phyloP scores from a whole-genome alignment of 352 stramenopile genomes.

The Aphanomyces invadans region DNA sequence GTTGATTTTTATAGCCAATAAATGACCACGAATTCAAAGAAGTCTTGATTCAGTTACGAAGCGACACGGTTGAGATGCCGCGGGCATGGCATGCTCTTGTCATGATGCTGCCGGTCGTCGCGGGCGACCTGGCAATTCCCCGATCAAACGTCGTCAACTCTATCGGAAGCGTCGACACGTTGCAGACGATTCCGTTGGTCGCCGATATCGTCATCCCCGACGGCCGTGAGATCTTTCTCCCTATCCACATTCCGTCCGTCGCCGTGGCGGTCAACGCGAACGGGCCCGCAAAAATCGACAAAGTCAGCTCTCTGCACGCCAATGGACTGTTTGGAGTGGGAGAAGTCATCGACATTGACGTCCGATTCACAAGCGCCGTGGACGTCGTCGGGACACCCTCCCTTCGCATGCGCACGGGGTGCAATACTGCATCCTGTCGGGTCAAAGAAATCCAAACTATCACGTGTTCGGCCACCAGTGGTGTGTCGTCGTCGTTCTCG shows the following conservation, averaged over 20 bases:
- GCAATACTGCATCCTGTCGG: conserved; percentile 39
- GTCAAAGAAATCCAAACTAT: conserved; percentile 55
- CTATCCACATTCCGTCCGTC: conserved; percentile 54
- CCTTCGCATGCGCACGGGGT: conserved; percentile 52
- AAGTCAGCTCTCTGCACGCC: conserved; percentile 47
- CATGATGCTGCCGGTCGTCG: no score
- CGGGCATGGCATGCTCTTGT: background rate
- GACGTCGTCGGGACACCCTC: conserved; percentile 44
- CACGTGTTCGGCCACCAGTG: conserved; percentile 45
- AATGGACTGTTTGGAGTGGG: conserved; percentile 49
- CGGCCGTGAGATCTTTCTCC: conserved; percentile 52
- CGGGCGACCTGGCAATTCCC: background rate
- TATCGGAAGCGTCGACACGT: conserved; percentile 4
- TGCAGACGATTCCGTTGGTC: conserved; percentile 48
- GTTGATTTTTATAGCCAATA: background rate
- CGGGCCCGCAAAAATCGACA: conserved; percentile 51
- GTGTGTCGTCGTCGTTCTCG: background rate
- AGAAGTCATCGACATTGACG: conserved; percentile 48
- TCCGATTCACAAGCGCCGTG: conserved; percentile 64
- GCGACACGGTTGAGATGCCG: background rate
- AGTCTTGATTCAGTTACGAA: background rate
- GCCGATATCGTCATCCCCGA: conserved; percentile 68
- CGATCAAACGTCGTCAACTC: conserved; percentile 13
- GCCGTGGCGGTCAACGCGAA: conserved; percentile 39
- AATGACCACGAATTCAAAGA: background rate